phyloP scores from a whole-genome alignment of 495 filamentous ascomycete species.

The Tuber microsphaerosporum region DNA sequence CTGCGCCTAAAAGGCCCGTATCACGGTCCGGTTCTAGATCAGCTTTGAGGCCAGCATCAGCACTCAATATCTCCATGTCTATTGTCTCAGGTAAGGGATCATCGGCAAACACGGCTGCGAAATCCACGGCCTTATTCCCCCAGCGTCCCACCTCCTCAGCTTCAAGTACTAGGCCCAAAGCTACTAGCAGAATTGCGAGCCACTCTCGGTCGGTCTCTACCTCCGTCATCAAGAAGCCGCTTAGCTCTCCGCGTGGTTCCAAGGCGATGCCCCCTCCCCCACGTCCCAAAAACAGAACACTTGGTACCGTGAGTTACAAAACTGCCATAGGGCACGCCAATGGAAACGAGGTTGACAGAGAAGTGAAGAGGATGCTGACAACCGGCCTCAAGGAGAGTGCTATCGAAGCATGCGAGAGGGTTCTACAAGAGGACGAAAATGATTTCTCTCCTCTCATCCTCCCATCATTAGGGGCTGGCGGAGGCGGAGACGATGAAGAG shows the following conservation, averaged over 20 bases:
- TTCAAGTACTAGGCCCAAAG: conserved; percentile 16
- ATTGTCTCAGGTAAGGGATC: background rate
- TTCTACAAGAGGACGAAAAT: conserved; percentile 33
- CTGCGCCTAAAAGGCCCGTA: conserved; percentile 16
- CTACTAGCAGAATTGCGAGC: conserved; percentile 8
- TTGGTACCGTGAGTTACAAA: conserved; percentile 23
- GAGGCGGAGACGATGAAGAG: conserved; percentile 19
- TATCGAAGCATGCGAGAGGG: conserved; percentile 33
- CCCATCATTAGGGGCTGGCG: background rate
- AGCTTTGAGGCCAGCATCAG: background rate
- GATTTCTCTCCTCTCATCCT: conserved; percentile 5
- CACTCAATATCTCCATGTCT: background rate
- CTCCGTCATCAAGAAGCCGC: conserved; percentile 23
- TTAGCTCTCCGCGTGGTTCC: conserved; percentile 1
- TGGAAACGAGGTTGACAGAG: conserved; percentile 23
- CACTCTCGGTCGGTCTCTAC: conserved; percentile 30
- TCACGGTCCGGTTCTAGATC: background rate
- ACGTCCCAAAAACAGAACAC: conserved; percentile 18
- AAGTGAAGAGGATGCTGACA: conserved; percentile 16
- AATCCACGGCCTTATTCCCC: conserved; percentile 25
- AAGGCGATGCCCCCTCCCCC: conserved; percentile 5
- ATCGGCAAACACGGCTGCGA: conserved; percentile 28
- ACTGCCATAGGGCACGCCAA: conserved; percentile 29
- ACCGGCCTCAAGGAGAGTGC: conserved; percentile 28
- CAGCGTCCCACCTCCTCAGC: conserved; percentile 33